Evolutionary conservation across 129 eudicot species (phyloP), one percentile per base, ranked within the genome.

Genomic region (Centaurea solstitialis): DNA sequence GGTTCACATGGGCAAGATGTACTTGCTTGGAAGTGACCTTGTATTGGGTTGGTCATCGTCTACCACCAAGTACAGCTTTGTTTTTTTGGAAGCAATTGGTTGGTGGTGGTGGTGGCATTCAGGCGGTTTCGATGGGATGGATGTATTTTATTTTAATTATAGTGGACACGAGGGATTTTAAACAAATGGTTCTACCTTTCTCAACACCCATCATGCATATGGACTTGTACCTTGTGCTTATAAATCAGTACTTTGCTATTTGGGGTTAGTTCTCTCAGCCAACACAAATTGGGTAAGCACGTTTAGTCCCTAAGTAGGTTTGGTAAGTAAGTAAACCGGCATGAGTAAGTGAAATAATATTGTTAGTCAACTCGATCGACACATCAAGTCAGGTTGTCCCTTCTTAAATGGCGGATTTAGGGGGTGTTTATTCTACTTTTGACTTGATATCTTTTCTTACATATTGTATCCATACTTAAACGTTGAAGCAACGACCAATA

Each of bases 11-110:
- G 65, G 22, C n/a, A 6, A 13, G 43, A 17, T 75, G 75, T 74
- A 75, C 61, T 66, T 81, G 75, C 59, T 4, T 81, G 39, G 85
- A 69, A 20, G 76, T 47, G 82, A 78, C 53, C 11, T 30, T 61
- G 79, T 9, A 15, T 39, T 61, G 79, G 59, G 70, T 57, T 71
- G 61, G 74, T 65, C 38, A 43, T 74, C 53, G 64, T 82, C 37
- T 15, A 72, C 73, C 74, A 73, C 76, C 83, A 80, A 73, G 74
- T 74, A 74, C 75, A 64, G 22, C 68, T 72, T 81, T 81, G 76
- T 74, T 62, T 12, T 75, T 81, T 17, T 39, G 74, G 15, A 70
- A 26, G 6, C 9, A 23, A 26, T 26, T n/a, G n/a, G n/a, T 28
- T 70, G 26, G 74, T 12, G 68, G 70, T 74, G 80, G 79, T 66